phyloP scores from a whole-genome alignment of 768 basidiomycete species.

The Astraeus odoratus region DNA sequence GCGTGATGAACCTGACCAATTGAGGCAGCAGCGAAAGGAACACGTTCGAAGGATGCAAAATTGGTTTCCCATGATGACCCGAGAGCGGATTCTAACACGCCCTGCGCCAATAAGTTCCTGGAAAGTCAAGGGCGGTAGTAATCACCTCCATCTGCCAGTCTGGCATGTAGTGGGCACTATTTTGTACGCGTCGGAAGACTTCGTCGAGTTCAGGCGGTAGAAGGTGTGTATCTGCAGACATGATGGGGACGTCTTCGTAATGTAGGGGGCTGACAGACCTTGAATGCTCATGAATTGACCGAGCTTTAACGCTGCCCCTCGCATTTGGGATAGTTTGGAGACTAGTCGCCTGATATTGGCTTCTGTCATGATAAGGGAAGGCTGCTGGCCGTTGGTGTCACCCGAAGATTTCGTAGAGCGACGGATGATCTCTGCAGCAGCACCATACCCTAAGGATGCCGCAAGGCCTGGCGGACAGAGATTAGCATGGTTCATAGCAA shows the following conservation, averaged over 20 bases:
- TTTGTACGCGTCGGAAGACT: slow-evolving; percentile 87
- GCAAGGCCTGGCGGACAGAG: slow-evolving; percentile 62
- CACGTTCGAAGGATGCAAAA: slow-evolving; percentile 72
- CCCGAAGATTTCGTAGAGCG: slow-evolving; percentile 44
- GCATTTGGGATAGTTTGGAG: slow-evolving; percentile 89
- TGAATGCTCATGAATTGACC: slow-evolving; percentile 99
- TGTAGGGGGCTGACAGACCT: slow-evolving; percentile 34
- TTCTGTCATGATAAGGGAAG: slow-evolving; percentile 80
- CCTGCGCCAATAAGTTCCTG: slow-evolving; percentile 21
- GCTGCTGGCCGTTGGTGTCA: slow-evolving; percentile 18
- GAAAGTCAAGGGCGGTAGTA: background rate
- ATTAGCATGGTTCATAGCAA: background rate
- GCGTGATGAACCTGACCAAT: slow-evolving; percentile 94
- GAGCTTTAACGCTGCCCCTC: slow-evolving; percentile 92
- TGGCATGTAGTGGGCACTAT: slow-evolving; percentile 97
- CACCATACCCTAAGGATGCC: slow-evolving; percentile 83
- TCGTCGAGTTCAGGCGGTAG: slow-evolving; percentile 83
- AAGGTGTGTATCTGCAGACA: slow-evolving; percentile 68
- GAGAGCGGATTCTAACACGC: slow-evolving; percentile 71
- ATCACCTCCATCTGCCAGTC: slow-evolving; percentile 94
- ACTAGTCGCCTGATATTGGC: slow-evolving; percentile 87
- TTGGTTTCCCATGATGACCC: slow-evolving; percentile 66
- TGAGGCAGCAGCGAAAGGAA: slow-evolving; percentile 92
- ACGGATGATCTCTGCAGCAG: slow-evolving; percentile 78
- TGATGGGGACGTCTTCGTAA: background rate